Conservation (phyloP, 2,329 filamentous ascomycete species). For the Ophiostoma ips region DNA sequence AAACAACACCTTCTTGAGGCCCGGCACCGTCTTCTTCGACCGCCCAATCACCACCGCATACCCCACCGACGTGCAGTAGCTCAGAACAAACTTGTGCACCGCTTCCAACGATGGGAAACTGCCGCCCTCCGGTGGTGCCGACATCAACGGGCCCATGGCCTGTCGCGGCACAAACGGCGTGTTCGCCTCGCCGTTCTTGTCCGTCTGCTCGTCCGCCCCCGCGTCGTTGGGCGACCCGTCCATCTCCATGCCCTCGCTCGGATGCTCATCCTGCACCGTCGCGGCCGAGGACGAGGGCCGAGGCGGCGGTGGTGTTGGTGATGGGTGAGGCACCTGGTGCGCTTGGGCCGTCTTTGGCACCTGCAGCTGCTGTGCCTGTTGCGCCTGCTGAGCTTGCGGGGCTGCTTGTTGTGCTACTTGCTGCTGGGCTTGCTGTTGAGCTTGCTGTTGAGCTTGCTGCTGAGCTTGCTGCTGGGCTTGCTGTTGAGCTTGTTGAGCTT, state of each 20-base stretch:
- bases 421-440: constrained; percentile 19
- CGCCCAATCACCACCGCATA: constrained; percentile 55
- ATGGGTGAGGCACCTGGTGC: constrained; percentile 18
- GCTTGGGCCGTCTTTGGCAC: constrained; percentile 23
- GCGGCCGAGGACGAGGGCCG: constrained; percentile 17
- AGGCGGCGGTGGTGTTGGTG: constrained; percentile 9
- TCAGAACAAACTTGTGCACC: constrained; percentile 48
- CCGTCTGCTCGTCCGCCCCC: constrained; percentile 22
- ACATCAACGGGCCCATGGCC: constrained; percentile 47
- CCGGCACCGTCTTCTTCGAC: constrained; percentile 54
- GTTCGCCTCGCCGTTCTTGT: constrained; percentile 15
- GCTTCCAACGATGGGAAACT: constrained; percentile 51
- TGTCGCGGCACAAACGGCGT: constrained; percentile 34
- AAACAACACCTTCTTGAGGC: constrained; percentile 53
- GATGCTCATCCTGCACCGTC: constrained; percentile 23
- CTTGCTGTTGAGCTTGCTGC: constrained; percentile 22
- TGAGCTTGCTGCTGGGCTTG: constrained; percentile 13
- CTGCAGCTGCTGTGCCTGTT: constrained; percentile 19
- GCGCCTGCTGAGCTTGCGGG: constrained; percentile 4
- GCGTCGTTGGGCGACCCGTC: constrained; percentile 21
- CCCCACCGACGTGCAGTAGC: constrained; percentile 53
- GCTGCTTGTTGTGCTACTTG: constrained; percentile 6
- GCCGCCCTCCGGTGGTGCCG: constrained; percentile 47
- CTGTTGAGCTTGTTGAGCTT: background rate
- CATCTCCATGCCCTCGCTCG: constrained; percentile 38